Conservation (phyloP, 2,329 filamentous ascomycete species). For the Pyricularia pennisetigena region DNA sequence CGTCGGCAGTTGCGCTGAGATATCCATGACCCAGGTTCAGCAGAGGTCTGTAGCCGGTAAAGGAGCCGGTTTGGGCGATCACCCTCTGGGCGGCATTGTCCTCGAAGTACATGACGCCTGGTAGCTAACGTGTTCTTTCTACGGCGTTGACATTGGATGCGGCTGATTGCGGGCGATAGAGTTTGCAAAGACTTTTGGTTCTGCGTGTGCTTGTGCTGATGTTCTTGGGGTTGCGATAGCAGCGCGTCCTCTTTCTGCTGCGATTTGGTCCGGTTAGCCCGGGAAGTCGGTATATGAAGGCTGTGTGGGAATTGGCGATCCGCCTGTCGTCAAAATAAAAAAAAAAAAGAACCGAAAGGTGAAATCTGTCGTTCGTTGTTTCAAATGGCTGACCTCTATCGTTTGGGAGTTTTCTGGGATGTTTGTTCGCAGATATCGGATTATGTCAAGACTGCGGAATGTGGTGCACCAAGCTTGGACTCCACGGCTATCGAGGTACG, state of each 20-base stretch:
- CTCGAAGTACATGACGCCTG: slow-evolving; percentile 26
- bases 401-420: background rate
- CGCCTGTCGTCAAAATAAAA: background rate
- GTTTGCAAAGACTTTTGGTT: background rate
- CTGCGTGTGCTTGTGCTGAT: background rate
- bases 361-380: background rate
- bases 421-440: background rate
- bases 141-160: background rate
- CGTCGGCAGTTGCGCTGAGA: slow-evolving; percentile 38
- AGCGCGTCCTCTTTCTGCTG: background rate
- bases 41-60: slow-evolving; percentile 45
- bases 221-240: background rate
- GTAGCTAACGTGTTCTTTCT: background rate
- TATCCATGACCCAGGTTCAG: slow-evolving; percentile 47
- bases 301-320: background rate
- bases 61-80: slow-evolving; percentile 46
- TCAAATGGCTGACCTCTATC: background rate
- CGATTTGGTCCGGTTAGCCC: background rate
- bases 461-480: background rate
- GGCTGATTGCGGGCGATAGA: background rate
- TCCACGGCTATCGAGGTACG: background rate
- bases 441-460: background rate
- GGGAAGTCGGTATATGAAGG: background rate
- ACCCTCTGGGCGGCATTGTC: slow-evolving; percentile 31
- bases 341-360: background rate